These are phyloP conservation scores for Plasmodium blacklocki DNA, from an alignment of 169 alveolate species.

Conservation along the genomic window DNA sequence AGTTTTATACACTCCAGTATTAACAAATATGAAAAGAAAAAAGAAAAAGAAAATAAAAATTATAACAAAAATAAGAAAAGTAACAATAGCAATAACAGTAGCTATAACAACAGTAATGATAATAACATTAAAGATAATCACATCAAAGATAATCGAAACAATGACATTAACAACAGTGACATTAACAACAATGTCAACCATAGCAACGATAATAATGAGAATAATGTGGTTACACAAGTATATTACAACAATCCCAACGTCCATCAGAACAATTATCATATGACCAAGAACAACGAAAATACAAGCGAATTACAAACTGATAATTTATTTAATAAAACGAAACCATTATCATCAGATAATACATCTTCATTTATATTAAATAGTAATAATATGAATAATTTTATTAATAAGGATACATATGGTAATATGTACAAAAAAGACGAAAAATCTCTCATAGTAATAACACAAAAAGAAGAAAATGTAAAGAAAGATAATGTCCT, in stretches of 20 bases:
- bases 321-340: background rate
- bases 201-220: background rate
- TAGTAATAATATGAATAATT: too few relatives aligned
- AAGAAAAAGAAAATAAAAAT: background rate
- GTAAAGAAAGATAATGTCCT: background rate
- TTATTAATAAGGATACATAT: too few relatives aligned
- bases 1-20: slow-evolving; percentile 61
- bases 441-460: background rate
- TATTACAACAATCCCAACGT: too few relatives aligned
- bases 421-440: too few relatives aligned
- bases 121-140: background rate
- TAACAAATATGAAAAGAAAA: slow-evolving; percentile 41
- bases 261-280: background rate
- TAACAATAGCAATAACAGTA: background rate
- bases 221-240: too few relatives aligned
- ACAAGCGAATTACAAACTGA: background rate
- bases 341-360: background rate
- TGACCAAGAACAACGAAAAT: background rate
- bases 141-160: background rate
- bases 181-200: background rate
- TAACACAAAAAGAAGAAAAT: background rate
- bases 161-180: background rate
- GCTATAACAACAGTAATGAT: background rate
- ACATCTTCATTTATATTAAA: too few relatives aligned
- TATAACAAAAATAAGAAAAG: too few relatives aligned